These are phyloP conservation scores for Grosmannia penicillata DNA, from an alignment of 2,329 filamentous ascomycete genomes.

Conservation along the genomic window DNA sequence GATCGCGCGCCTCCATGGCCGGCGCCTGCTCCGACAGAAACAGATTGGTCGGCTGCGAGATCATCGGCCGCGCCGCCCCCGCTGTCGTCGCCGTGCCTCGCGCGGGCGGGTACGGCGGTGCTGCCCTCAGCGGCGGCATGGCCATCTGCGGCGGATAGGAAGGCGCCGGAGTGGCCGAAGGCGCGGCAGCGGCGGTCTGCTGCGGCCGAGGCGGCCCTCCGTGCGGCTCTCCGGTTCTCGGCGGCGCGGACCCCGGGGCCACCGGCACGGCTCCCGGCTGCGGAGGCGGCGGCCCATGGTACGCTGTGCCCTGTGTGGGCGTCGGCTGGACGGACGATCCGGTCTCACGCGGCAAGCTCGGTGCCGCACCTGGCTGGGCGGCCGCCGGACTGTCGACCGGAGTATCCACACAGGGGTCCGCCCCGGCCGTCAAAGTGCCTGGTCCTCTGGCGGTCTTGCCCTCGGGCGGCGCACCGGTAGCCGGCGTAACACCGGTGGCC, in stretches of 20 bases:
- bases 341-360: constrained; percentile 29
- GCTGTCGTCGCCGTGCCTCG: constrained; percentile 29
- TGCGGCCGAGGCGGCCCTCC: constrained; percentile 9
- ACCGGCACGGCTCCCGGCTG: constrained; percentile 42
- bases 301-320: constrained; percentile 22
- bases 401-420: too few species aligned
- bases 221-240: constrained; percentile 28
- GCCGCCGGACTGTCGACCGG: too few species aligned
- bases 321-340: constrained; percentile 25
- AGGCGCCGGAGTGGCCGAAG: constrained; percentile 15
- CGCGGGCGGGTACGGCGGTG: constrained; percentile 25
- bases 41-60: constrained; percentile 13
- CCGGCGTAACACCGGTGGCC: constrained; percentile 31
- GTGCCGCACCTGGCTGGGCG: constrained; percentile 31
- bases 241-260: constrained; percentile 28
- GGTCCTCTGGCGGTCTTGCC: neutral
- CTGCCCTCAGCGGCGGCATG: constrained; percentile 28
- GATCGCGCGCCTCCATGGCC: constrained; percentile 2
- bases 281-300: constrained; percentile 32
- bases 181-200: constrained; percentile 16
- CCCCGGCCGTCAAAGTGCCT: too few species aligned
- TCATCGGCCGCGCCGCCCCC: neutral
- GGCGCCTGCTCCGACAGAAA: constrained; percentile 1
- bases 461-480: constrained; percentile 21
- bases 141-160: constrained; percentile 31